Evolutionary conservation across 2,329 filamentous ascomycete species (phyloP).

Genomic region (Coleophoma eucalyptorum): DNA sequence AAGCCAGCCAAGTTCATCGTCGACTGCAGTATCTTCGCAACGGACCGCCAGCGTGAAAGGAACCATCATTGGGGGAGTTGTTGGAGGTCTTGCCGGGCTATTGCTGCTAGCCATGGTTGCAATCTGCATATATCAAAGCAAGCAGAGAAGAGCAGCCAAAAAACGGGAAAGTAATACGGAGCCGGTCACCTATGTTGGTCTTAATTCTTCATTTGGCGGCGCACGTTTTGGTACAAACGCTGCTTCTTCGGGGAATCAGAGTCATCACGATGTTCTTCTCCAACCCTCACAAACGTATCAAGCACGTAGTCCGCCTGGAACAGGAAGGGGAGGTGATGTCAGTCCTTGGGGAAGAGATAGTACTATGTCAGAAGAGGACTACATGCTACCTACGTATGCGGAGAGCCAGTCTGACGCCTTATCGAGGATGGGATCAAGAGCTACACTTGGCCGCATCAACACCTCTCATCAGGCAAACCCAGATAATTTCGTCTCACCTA

Average conservation of each 20-base stretch:
- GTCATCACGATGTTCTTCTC: conserved; percentile 4
- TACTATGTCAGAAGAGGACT: conserved; percentile 1
- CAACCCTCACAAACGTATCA: conserved; percentile 1
- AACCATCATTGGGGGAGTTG: conserved; percentile 12
- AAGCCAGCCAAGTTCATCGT: conserved; percentile 1
- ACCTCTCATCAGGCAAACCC: neutral
- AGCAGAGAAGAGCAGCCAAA: conserved; percentile 4
- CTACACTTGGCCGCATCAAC: conserved; percentile 1
- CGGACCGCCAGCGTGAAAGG: conserved; percentile 4
- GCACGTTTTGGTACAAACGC: conserved; percentile 10
- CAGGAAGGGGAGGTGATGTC: conserved; percentile 8
- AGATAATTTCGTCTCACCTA: conserved; percentile 4
- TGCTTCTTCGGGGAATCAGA: neutral
- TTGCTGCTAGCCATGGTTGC: conserved; percentile 12
- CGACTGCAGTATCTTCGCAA: conserved; percentile 3
- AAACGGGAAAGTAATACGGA: conserved; percentile 4
- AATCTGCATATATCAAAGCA: conserved; percentile 12
- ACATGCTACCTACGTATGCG: conserved; percentile 9
- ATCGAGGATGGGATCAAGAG: neutral
- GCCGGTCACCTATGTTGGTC: conserved; percentile 13
- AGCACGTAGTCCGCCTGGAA: conserved; percentile 1
- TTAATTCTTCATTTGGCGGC: conserved; percentile 15
- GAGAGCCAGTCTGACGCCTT: conserved; percentile 3
- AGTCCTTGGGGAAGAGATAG: conserved; percentile 8
- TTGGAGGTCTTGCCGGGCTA: conserved; percentile 13